These are phyloP conservation scores for Gossypium trilobum DNA, from an alignment of 441 rosid genomes.

Conservation along the genomic window DNA sequence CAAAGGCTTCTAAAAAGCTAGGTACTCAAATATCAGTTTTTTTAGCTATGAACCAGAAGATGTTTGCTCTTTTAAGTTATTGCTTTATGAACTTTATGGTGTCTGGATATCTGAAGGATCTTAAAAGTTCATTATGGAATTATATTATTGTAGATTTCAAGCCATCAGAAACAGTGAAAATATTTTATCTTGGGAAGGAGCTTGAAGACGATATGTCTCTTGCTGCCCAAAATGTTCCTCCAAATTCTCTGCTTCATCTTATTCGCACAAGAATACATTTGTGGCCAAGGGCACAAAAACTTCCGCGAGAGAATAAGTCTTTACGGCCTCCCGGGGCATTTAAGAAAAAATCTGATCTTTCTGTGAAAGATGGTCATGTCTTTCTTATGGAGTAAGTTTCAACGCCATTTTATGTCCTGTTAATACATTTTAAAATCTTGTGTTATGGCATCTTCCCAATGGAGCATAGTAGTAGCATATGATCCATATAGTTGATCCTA, in stretches of 20 bases:
- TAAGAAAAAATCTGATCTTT: conserved; percentile 97
- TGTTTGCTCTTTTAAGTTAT: conserved; percentile 4
- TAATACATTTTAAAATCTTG: background rate
- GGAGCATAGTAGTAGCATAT: background rate
- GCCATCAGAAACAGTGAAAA: conserved; percentile 70
- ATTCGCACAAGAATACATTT: conserved; percentile 77
- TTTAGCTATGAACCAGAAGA: background rate
- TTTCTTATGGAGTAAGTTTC: conserved; percentile 88
- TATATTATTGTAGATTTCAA: conserved; percentile 64
- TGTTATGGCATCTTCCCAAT: background rate
- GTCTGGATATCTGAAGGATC: conserved; percentile 10
- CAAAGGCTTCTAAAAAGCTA: conserved; percentile 91
- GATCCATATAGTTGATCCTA: background rate
- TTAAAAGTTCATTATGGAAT: conserved; percentile 17
- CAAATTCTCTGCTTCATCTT: conserved; percentile 89
- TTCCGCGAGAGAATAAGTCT: conserved; percentile 85
- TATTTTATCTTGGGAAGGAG: conserved; percentile 78
- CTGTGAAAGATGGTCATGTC: conserved; percentile 91
- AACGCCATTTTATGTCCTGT: background rate
- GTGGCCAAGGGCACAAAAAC: conserved; percentile 80
- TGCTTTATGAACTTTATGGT: background rate
- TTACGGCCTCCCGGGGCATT: conserved; percentile 97
- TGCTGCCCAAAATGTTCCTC: conserved; percentile 71
- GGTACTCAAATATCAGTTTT: conserved; percentile 42
- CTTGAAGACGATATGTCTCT: conserved; percentile 82